These are phyloP conservation scores for Yarrowia galli DNA, from an alignment of 1,139 yeast genomes.

Conservation along the genomic window DNA sequence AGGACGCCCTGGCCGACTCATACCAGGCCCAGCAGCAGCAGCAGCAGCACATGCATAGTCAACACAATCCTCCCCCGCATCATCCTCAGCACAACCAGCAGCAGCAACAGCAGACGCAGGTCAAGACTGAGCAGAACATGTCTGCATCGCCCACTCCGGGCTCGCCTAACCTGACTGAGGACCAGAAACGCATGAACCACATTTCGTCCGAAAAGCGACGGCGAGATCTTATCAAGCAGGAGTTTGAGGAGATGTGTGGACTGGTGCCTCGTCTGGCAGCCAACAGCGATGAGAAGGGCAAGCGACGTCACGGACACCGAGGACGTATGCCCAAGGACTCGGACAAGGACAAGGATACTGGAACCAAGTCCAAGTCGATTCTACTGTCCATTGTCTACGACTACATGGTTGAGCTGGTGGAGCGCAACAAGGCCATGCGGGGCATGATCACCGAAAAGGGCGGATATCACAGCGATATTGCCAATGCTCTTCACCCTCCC, in stretches of 20 bases:
- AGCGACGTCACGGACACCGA: conserved; percentile 53
- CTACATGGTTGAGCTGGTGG: conserved; percentile 47
- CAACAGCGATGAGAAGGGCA: conserved; percentile 45
- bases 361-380: conserved; percentile 52
- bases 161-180: conserved; percentile 58
- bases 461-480: conserved; percentile 17
- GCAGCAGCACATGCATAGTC: conserved; percentile 9
- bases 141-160: conserved; percentile 21
- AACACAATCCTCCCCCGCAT: conserved; percentile 38
- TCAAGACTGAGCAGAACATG: conserved; percentile 23
- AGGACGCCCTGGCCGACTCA: conserved; percentile 23
- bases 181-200: conserved; percentile 76
- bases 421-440: conserved; percentile 46
- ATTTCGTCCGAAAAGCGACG: conserved; percentile 78
- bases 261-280: conserved; percentile 51
- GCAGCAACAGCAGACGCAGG: conserved; percentile 29
- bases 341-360: conserved; percentile 44
- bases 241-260: conserved; percentile 52
- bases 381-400: conserved; percentile 50
- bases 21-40: conserved; percentile 33
- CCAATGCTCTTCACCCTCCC: conserved; percentile 36
- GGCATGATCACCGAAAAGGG: conserved; percentile 26
- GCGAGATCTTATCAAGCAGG: conserved; percentile 68
- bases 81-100: conserved; percentile 40
- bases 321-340: conserved; percentile 51